Percentiles rank a stretch among this genome's conserved stretches.
Conservation (phyloP, 1,284 basidiomycete genomes). For the Cutaneotrichosporon sp. region DNA sequence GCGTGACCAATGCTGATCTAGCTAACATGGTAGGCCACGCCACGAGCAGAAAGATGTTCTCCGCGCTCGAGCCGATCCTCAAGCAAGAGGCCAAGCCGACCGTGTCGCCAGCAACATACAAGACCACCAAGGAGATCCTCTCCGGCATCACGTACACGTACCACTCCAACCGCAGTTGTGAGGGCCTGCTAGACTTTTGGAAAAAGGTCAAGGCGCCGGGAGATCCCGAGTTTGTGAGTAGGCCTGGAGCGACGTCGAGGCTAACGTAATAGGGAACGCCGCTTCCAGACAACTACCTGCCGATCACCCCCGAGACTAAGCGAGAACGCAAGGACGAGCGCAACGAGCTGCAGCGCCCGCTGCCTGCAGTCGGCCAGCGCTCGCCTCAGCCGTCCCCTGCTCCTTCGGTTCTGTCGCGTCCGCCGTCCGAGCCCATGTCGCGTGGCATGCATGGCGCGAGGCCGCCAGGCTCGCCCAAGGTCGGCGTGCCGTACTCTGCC, state of each 20-base stretch:
- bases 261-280: slow-evolving; percentile 32
- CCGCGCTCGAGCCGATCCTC: slow-evolving; percentile 27
- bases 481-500: slow-evolving; percentile 25
- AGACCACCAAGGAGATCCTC: slow-evolving; percentile 21
- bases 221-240: slow-evolving; percentile 41
- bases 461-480: not conserved
- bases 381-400: slow-evolving; percentile 5
- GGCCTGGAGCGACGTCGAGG: not conserved
- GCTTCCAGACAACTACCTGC: slow-evolving; percentile 29
- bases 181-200: slow-evolving; percentile 40
- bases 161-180: slow-evolving; percentile 40
- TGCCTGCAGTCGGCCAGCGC: not conserved
- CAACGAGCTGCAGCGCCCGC: not conserved
- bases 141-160: slow-evolving; percentile 40
- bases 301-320: slow-evolving; percentile 1
- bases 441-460: not conserved
- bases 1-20: slow-evolving; percentile 12
- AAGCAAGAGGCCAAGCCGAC: slow-evolving; percentile 1
- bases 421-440: slow-evolving; percentile 5
- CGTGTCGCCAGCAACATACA: slow-evolving; percentile 6
- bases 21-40: slow-evolving; percentile 30
- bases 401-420: slow-evolving; percentile 5
- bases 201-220: slow-evolving; percentile 41
- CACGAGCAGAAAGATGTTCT: slow-evolving; percentile 40
- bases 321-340: slow-evolving; percentile 3